A percentile compares a stretch with the other conserved stretches of the same genome.
Conservation (phyloP, 148 eudicot species). For the Chenopodium formosanum region DNA sequence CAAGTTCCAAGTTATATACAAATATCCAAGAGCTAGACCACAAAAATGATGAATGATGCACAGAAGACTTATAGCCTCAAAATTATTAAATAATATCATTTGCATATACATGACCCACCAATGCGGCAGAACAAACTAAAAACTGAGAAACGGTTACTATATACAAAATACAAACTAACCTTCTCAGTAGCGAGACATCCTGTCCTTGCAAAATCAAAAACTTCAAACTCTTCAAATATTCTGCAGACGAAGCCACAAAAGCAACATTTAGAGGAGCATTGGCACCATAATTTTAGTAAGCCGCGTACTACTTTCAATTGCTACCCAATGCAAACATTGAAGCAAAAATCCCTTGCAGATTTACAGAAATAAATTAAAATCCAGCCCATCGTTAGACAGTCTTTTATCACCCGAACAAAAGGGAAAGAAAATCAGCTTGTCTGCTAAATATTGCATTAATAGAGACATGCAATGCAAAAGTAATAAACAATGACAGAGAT, state of each 20-base stretch:
- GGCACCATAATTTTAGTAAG: not conserved
- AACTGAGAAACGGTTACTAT: not conserved
- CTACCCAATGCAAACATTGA: not conserved
- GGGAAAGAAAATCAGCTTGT: not conserved
- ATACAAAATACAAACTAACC: conserved; percentile 34
- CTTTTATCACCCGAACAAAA: not conserved
- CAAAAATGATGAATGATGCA: not conserved
- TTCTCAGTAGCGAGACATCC: conserved; percentile 64
- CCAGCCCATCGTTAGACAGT: not conserved
- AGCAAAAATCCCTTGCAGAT: not conserved
- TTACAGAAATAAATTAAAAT: not conserved
- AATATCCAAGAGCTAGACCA: not conserved
- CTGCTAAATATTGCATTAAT: not conserved
- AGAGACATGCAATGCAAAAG: not conserved
- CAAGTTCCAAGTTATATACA: not conserved
- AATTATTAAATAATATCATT: not conserved
- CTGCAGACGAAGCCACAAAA: conserved; percentile 36
- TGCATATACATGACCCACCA: not conserved
- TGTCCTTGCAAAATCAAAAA: conserved; percentile 87
- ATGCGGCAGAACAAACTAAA: not conserved
- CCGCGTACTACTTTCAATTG: not conserved
- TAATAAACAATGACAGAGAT: not conserved
- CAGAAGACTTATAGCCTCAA: not conserved
- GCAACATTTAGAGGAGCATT: not conserved
- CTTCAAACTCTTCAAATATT: conserved; percentile 66